Conservation (phyloP, 129 eudicot species). For the Tanacetum coccineum region DNA sequence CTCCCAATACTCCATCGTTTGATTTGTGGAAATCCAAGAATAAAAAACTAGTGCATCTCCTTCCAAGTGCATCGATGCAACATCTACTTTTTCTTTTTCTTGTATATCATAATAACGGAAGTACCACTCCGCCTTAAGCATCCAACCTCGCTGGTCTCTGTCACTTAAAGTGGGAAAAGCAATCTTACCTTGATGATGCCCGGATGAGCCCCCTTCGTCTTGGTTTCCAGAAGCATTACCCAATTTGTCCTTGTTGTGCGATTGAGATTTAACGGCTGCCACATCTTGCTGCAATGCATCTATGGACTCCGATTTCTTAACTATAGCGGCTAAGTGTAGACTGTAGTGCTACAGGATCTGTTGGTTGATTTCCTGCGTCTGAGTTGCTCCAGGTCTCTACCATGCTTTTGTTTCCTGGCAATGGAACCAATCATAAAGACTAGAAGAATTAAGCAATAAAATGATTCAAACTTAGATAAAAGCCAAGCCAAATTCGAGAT, state of each 20-base stretch:
- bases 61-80: constrained; percentile 18
- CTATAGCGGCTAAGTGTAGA: neutral
- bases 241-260: neutral
- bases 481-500: neutral
- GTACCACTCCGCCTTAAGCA: constrained; percentile 14
- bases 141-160: neutral
- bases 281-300: neutral
- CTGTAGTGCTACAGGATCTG: neutral
- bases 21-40: constrained; percentile 11
- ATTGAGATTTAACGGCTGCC: neutral
- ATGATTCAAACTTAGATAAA: neutral
- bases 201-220: neutral
- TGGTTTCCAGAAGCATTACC: neutral
- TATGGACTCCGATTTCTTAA: neutral
- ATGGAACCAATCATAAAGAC: no score
- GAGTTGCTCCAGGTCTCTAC: no score
- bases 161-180: no score
- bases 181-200: no score
- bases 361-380: neutral
- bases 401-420: no score
- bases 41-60: constrained; percentile 18
- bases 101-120: neutral
- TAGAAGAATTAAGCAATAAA: no score
- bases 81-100: constrained; percentile 2
- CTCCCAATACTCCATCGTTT: neutral